These are phyloP conservation scores for Gynochthodes officinalis DNA, from an alignment of 257 asterid genomes.

Conservation along the genomic window DNA sequence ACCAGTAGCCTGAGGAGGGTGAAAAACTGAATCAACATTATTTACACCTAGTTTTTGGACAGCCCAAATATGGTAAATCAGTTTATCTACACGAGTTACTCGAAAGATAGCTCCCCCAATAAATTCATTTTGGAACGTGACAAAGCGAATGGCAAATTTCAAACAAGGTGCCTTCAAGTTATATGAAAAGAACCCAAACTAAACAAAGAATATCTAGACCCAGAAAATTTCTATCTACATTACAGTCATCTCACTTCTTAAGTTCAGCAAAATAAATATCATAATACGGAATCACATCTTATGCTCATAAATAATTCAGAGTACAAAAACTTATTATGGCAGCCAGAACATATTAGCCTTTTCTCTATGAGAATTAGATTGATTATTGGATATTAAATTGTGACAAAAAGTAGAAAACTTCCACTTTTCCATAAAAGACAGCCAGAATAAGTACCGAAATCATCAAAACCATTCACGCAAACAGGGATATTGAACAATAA, in stretches of 20 bases:
- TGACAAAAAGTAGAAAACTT: not conserved
- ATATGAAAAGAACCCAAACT: not conserved
- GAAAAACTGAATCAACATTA: constrained; percentile 1
- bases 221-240: not conserved
- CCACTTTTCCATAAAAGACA: not conserved
- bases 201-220: constrained; percentile 5
- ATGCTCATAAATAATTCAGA: not conserved
- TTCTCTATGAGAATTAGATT: not conserved
- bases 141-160: not conserved
- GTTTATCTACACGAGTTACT: not conserved
- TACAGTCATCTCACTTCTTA: not conserved
- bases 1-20: constrained; percentile 64
- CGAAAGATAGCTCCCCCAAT: not conserved
- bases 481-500: not conserved
- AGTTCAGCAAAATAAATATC: not conserved
- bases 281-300: not conserved
- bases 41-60: not conserved
- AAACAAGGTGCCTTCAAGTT: not conserved
- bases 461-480: not conserved
- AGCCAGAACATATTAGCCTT: not conserved
- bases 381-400: not conserved
- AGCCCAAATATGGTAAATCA: not conserved
- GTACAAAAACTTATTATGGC: not conserved
- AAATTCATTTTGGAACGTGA: not conserved
- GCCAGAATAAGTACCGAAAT: not conserved